phyloP scores from a whole-genome alignment of 169 alveolate genomes.

The Cryptosporidium andersoni region DNA sequence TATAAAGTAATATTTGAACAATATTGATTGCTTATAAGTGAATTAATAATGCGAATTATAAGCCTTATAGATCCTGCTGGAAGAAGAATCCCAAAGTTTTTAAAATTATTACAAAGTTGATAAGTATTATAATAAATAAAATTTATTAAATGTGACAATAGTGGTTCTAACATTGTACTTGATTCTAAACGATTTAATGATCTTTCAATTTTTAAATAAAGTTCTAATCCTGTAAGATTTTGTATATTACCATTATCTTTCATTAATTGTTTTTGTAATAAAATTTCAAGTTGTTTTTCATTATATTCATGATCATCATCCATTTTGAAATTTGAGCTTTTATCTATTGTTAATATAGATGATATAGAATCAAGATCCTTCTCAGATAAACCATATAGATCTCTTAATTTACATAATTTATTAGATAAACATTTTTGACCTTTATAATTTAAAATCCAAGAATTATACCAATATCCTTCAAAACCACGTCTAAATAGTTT shows the following conservation, averaged over 20 bases:
- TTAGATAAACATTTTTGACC: background rate
- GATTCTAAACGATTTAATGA: constrained; percentile 25
- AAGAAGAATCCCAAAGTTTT: constrained; percentile 23
- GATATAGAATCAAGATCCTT: constrained; percentile 22
- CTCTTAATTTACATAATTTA: background rate
- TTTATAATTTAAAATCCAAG: background rate
- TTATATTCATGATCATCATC: background rate
- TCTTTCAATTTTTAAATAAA: background rate
- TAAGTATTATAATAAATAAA: constrained; percentile 23
- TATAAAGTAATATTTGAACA: constrained; percentile 42
- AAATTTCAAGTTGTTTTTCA: background rate
- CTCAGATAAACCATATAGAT: constrained; percentile 61
- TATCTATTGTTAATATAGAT: background rate
- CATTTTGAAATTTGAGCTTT: background rate
- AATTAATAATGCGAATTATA: constrained; percentile 5
- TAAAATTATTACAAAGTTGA: constrained; percentile 4
- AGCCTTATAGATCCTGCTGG: constrained; percentile 40
- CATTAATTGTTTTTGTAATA: background rate
- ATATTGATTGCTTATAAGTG: constrained; percentile 21
- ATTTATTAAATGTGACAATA: constrained; percentile 33
- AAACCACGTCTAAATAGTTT: constrained; percentile 23
- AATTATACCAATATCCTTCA: constrained; percentile 6
- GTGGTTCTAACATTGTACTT: constrained; percentile 18
- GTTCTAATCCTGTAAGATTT: background rate
- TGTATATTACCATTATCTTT: background rate